Evolutionary conservation across 306 rosid genomes (phyloP), one percentile per base, ranked within the genome.

Genomic region (Trifolium fragiferum): DNA sequence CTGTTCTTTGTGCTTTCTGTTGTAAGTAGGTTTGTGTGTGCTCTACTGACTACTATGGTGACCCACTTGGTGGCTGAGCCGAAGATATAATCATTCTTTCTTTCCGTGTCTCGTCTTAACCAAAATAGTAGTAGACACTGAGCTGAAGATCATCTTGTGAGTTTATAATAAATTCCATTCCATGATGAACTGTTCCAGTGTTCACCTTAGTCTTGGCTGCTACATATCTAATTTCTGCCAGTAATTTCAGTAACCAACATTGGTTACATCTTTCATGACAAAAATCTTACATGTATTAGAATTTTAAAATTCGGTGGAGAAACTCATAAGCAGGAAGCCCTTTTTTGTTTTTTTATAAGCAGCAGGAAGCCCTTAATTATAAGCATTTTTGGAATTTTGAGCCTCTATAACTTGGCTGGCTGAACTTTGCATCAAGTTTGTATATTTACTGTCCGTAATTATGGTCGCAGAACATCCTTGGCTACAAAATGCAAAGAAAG

Each of bases 401-500:
- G 37, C 21, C 53, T 38, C 10, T 66, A 9, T 10, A 21, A 44
- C 47, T 57, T 16, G 21, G 35, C 20, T 35, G 58, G 62, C 62
- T 73, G 76, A 72, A 63, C 73, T 50, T 76, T 55, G 40, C 68
- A 61, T 23, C 14, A 53, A 40, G 67, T 38, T 19, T 67, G 10
- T 67, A 44, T 79, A 37, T 70, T 78, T 68, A 51, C 62, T 30
- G 27, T 37, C 54, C 59, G 70, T 58, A 62, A 55, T 32, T 73
- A 70, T 76, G 79, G 80, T 77, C 59, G 59, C 89, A 95, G 99
- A 92, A 70, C 99, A 95, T 89, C 77, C 99, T 50, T 95, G 99
- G 99, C 83, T 95, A 68, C 99, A 90, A 60, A 95, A 92, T 82
- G 93, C 98, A 19, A 92, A 95, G 84, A 95, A 90, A 85, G 96